Percentiles rank a stretch among this genome's conserved stretches.
These are phyloP conservation scores for Syzygium aqueum DNA, from an alignment of 345 rosid genomes.

Conservation along the genomic window DNA sequence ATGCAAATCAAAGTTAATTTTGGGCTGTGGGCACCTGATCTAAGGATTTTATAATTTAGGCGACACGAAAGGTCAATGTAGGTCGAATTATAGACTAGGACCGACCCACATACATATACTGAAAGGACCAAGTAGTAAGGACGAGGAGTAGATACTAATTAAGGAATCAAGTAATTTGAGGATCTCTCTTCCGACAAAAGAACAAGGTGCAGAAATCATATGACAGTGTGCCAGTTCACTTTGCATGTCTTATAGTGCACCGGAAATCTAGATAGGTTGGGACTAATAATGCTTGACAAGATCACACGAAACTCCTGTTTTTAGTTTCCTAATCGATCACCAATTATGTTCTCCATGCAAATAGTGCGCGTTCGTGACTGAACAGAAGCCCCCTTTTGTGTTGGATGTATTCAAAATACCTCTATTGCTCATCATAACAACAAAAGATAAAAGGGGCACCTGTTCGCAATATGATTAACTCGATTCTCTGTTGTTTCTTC, in stretches of 20 bases:
- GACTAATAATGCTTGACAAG: not conserved
- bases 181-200: not conserved
- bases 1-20: not conserved
- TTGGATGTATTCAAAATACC: not conserved
- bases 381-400: not conserved
- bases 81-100: not conserved
- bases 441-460: not conserved
- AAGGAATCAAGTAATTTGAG: not conserved
- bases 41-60: not conserved
- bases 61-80: not conserved
- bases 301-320: not conserved
- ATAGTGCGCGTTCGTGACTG: not conserved
- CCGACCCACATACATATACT: not conserved
- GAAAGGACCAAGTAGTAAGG: no score
- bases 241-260: not conserved
- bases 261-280: not conserved
- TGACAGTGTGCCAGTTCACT: not conserved
- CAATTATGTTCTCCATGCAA: not conserved
- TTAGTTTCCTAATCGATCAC: not conserved
- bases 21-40: not conserved
- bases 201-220: not conserved
- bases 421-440: not conserved
- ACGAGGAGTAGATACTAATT: not conserved
- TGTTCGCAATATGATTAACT: not conserved
- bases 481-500: not conserved